Evolutionary conservation across 805 yeast genomes (phyloP).

Genomic region (Pichia exigua): DNA sequence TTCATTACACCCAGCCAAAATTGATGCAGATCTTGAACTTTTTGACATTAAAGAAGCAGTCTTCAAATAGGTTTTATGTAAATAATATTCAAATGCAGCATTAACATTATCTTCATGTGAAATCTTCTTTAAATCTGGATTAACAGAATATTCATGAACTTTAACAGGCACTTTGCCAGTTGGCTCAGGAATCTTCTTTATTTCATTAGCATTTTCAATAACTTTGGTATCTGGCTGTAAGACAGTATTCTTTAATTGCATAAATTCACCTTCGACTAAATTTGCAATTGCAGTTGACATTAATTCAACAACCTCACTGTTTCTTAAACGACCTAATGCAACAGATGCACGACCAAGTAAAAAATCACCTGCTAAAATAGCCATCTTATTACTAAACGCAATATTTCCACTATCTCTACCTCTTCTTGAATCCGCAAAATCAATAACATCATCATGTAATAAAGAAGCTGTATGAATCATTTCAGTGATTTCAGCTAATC

Average conservation of each 20-base stretch:
- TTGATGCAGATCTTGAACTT: slow-evolving; percentile 88
- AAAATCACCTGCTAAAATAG: slow-evolving; percentile 95
- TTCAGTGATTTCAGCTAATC: slow-evolving; percentile 95
- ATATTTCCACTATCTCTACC: slow-evolving; percentile 88
- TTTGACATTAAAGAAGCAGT: slow-evolving; percentile 94
- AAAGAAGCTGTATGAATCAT: slow-evolving; percentile 97
- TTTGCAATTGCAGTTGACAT: slow-evolving; percentile 95
- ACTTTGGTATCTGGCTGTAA: slow-evolving; percentile 41
- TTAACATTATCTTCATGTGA: slow-evolving; percentile 60
- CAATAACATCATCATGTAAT: slow-evolving; percentile 95
- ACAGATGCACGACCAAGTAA: slow-evolving; percentile 93
- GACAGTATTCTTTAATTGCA: slow-evolving; percentile 95
- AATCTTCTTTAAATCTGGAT: slow-evolving; percentile 16
- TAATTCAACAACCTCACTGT: slow-evolving; percentile 95
- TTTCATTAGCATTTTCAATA: slow-evolving; percentile 37
- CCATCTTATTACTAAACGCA: slow-evolving; percentile 96
- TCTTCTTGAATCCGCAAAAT: slow-evolving; percentile 78
- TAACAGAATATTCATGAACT: slow-evolving; percentile 50
- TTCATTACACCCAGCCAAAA: slow-evolving; percentile 75
- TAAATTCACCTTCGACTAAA: slow-evolving; percentile 95
- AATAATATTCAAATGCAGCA: slow-evolving; percentile 91
- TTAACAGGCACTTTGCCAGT: slow-evolving; percentile 57
- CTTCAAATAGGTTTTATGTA: slow-evolving; percentile 91
- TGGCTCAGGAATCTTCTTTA: slow-evolving; percentile 42
- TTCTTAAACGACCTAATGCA: slow-evolving; percentile 83